Conservation (phyloP, 129 eudicot species). For the Cynara cardunculus region DNA sequence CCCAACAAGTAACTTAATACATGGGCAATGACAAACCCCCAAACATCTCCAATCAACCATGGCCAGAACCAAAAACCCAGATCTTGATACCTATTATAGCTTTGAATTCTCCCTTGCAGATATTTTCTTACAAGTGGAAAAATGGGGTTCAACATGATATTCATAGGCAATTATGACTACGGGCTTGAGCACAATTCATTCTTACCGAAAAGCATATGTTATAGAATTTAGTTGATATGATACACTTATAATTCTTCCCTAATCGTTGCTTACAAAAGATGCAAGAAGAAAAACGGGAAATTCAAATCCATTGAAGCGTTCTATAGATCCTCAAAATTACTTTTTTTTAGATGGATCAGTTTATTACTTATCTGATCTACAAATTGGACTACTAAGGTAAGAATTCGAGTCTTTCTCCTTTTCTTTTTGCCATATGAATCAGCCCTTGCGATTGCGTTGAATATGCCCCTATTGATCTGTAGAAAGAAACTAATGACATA, state of each 20-base stretch:
- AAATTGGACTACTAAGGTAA: constrained; percentile 44
- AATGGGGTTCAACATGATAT: not conserved
- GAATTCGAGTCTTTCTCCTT: constrained; percentile 78
- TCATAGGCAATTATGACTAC: not conserved
- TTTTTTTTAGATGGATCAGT: not conserved
- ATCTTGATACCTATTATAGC: no score
- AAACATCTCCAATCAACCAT: no score
- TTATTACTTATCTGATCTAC: not conserved
- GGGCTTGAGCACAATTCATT: not conserved
- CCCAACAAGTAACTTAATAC: no score
- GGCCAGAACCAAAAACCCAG: no score
- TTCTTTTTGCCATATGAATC: constrained; percentile 84
- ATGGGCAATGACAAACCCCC: no score
- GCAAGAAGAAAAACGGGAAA: not conserved
- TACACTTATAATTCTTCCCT: not conserved
- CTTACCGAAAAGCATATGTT: not conserved
- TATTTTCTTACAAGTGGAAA: no score
- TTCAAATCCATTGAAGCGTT: not conserved
- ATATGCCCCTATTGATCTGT: constrained; percentile 90
- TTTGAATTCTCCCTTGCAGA: no score
- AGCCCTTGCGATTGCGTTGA: constrained; percentile 82
- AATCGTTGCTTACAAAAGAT: not conserved
- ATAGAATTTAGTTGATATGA: not conserved
- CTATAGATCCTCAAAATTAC: not conserved
- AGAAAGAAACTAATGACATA: constrained; percentile 22